phyloP scores from a whole-genome alignment of 2,329 filamentous ascomycete genomes.

The Ophiocordyceps robertsii region DNA sequence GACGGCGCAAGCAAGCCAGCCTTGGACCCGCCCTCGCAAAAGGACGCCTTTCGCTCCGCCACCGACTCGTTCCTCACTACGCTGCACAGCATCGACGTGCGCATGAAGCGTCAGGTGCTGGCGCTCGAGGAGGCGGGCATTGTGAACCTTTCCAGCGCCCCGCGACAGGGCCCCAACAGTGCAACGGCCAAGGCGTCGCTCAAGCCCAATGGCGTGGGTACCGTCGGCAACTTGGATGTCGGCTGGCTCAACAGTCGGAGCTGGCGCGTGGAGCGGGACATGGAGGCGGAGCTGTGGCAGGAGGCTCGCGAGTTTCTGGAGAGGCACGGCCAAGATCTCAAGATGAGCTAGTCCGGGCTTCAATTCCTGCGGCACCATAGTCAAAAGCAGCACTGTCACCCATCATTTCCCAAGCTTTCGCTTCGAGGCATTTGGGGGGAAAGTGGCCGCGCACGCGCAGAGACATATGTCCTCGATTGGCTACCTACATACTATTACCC shows the following conservation, averaged over 20 bases:
- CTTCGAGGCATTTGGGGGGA: too few relatives aligned
- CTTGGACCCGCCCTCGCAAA: constrained; percentile 34
- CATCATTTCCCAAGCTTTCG: too few relatives aligned
- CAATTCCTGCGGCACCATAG: neutral
- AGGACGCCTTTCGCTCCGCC: constrained; percentile 41
- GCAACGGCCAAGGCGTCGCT: constrained; percentile 28
- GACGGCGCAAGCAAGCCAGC: constrained; percentile 8
- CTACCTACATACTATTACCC: too few relatives aligned
- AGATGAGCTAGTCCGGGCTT: neutral
- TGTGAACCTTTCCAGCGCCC: constrained; percentile 34
- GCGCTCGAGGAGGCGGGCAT: constrained; percentile 73
- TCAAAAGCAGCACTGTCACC: too few relatives aligned
- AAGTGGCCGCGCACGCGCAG: too few relatives aligned
- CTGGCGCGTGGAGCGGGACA: constrained; percentile 67
- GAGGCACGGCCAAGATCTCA: constrained; percentile 10
- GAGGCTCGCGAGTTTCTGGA: constrained; percentile 24
- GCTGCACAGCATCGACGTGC: constrained; percentile 61
- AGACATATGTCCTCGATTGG: too few relatives aligned
- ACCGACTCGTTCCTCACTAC: constrained; percentile 57
- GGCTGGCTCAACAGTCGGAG: constrained; percentile 83
- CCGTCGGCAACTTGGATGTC: constrained; percentile 57
- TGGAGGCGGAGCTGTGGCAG: constrained; percentile 68
- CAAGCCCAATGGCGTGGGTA: constrained; percentile 40
- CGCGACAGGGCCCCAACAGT: constrained; percentile 16
- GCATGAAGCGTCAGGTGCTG: constrained; percentile 53